Evolutionary conservation across 306 rosid species (phyloP), one percentile per base, ranked within the genome.

Genomic region (Trichosanthes truncata): DNA sequence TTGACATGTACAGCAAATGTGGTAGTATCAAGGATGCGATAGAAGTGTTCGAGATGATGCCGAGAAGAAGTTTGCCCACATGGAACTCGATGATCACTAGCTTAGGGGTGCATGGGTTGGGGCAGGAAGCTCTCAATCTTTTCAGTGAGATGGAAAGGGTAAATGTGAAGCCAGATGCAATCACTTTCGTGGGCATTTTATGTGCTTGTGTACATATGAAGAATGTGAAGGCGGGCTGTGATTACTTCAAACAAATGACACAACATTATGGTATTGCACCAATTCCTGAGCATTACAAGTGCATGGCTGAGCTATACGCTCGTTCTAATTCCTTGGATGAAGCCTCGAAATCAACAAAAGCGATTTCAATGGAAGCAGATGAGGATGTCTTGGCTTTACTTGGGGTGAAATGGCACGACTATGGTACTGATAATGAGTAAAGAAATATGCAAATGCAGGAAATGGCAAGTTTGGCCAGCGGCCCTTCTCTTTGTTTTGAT

Each of bases 1-100:
- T 91, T 46, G 96, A 91, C 80, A 91, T 83, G 89, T 91, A 89
- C 69, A 91, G 93, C 85, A 91, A 91, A 77, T 91, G 96, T 79
- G 93, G 90, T 49, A 86, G 86, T 81, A 65, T 91, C 59, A 85
- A 82, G 60, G 84, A 88, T 35, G 96, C 91, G 18, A 79, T 79
- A 81, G 75, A 18, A 43, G 91, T 89, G 6, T 91, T 91, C 81
- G 83, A 79, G 43, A 38, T 41, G 48, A 87, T 91, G 91, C 46
- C 75, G 56, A 66, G 43, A 56, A 91, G 67, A 80, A 87, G 86
- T 78, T 79, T 91, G 85, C 89, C 93, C 29, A 89, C 96, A 15
- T 89, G 96, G 96, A 91, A 91, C 74, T 66, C 89, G 25, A 89
- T 91, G 91, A 88, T 91, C 82, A 88, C 93, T 73, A 85, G 91